Evolutionary conservation across 805 yeast genomes (phyloP).

Genomic region (Yamadazyma philogaea): DNA sequence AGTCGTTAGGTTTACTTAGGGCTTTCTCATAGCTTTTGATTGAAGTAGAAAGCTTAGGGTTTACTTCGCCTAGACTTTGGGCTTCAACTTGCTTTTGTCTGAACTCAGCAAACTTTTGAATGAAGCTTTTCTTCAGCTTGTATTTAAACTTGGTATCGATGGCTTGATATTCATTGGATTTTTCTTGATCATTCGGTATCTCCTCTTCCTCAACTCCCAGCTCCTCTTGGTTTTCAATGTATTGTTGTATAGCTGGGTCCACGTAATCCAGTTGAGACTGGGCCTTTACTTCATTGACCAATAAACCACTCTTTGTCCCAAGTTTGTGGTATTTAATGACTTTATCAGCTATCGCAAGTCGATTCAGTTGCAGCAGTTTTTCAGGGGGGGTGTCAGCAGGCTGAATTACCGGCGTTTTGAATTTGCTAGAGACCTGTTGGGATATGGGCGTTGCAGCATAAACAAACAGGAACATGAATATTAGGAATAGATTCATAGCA

Average conservation of each 20-base stretch:
- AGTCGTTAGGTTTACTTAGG: constrained; percentile 20
- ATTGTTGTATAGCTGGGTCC: background rate
- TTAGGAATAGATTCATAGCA: constrained; percentile 1
- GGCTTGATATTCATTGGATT: background rate
- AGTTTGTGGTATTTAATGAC: constrained; percentile 8
- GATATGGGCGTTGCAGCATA: constrained; percentile 6
- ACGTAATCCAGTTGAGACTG: background rate
- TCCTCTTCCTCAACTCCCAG: background rate
- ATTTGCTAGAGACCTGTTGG: constrained; percentile 6
- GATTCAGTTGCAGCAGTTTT: constrained; percentile 6
- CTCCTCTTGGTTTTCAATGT: background rate
- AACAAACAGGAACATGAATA: constrained; percentile 2
- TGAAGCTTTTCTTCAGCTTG: constrained; percentile 7
- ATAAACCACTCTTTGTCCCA: constrained; percentile 7
- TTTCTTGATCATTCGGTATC: background rate
- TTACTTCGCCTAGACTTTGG: constrained; percentile 1
- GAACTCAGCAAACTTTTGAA: constrained; percentile 12
- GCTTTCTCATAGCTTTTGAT: constrained; percentile 28
- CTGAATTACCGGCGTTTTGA: background rate
- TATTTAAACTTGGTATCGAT: background rate
- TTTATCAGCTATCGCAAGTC: constrained; percentile 6
- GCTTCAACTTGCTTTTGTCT: constrained; percentile 3
- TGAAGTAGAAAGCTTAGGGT: constrained; percentile 20
- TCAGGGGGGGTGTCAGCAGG: background rate
- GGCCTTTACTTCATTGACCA: constrained; percentile 9